These are phyloP conservation scores for Geotrichum australiense DNA, from an alignment of 1,139 yeast genomes.

Conservation along the genomic window DNA sequence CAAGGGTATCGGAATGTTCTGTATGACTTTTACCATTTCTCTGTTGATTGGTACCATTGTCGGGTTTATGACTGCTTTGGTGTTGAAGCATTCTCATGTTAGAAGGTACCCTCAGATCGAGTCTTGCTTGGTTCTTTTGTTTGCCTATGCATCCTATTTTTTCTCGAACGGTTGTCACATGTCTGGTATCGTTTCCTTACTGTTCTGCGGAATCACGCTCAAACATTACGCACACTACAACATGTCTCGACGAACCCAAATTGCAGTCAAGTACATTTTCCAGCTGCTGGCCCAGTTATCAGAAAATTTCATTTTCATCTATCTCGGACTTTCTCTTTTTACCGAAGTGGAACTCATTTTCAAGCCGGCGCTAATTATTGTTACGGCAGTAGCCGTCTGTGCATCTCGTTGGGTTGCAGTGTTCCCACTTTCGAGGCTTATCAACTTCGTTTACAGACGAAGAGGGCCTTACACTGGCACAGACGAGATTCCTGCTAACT, in stretches of 20 bases:
- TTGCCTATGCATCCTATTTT: conserved; percentile 93
- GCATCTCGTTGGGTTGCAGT: conserved; percentile 96
- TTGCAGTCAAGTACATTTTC: conserved; percentile 89
- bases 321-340: conserved; percentile 84
- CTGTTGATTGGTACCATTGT: conserved; percentile 80
- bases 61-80: conserved; percentile 81
- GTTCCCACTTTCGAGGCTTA: conserved; percentile 78
- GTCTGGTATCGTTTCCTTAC: conserved; percentile 93
- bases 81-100: conserved; percentile 85
- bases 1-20: conserved; percentile 87
- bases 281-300: conserved; percentile 89
- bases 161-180: conserved; percentile 97
- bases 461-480: conserved; percentile 41
- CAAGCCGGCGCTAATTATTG: conserved; percentile 83
- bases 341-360: conserved; percentile 93
- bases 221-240: conserved; percentile 95
- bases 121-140: conserved; percentile 79
- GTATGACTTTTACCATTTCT: conserved; percentile 91
- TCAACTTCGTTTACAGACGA: conserved; percentile 70
- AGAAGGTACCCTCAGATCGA: conserved; percentile 94
- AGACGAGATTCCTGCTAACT: conserved; percentile 89
- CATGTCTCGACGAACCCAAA: conserved; percentile 95
- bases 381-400: conserved; percentile 84
- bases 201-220: conserved; percentile 92
- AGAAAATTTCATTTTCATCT: conserved; percentile 93